Percentiles rank a stretch among this genome's conserved stretches.
These are phyloP conservation scores for Euphorbia peplus DNA, from an alignment of 345 rosid genomes.

Conservation along the genomic window DNA sequence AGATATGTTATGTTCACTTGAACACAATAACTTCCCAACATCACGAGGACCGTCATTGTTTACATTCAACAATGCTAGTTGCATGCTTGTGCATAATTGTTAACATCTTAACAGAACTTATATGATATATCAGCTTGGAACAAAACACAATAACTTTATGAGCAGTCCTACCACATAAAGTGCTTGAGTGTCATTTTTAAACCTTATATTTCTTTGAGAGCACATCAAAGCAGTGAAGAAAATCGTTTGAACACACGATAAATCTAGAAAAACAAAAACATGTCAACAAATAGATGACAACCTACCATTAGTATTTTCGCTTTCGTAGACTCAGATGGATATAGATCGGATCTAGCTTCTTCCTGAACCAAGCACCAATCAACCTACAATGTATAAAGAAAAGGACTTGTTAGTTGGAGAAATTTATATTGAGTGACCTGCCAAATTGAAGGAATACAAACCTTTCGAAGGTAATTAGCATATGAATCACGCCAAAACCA, in stretches of 20 bases:
- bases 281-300: neutral
- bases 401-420: neutral
- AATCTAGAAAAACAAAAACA: neutral
- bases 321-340: neutral
- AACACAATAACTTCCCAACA: too few relatives aligned
- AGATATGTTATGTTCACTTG: too few relatives aligned
- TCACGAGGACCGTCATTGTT: too few relatives aligned
- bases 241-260: neutral
- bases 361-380: slow-evolving; percentile 21
- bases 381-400: slow-evolving; percentile 8
- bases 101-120: too few relatives aligned
- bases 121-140: too few relatives aligned
- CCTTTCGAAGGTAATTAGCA: slow-evolving; percentile 10
- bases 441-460: neutral
- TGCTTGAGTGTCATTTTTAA: neutral
- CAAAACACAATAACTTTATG: too few relatives aligned
- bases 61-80: too few relatives aligned
- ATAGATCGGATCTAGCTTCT: slow-evolving; percentile 8
- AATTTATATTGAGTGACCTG: neutral
- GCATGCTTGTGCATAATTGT: too few relatives aligned
- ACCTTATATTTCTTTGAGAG: neutral
- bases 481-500: slow-evolving; percentile 14
- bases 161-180: too few relatives aligned
- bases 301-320: slow-evolving; percentile 5
- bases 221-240: neutral